These are phyloP conservation scores for Houttuynia cordata DNA, from an alignment of 164 flowering plant genomes.

Conservation along the genomic window DNA sequence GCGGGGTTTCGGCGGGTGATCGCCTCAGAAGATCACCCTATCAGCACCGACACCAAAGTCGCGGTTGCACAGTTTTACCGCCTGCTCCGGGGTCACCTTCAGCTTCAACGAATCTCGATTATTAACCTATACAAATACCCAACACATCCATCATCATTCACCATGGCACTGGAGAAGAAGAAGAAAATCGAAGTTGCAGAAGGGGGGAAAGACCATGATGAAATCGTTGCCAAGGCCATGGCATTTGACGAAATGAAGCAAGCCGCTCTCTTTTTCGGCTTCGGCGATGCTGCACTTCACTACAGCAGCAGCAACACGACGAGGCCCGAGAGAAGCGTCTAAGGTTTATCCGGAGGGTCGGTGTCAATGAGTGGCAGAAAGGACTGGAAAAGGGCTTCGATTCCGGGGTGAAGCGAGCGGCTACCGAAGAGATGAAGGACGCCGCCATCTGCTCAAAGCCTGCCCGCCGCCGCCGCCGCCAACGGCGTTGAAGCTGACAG, in stretches of 20 bases:
- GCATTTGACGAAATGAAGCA: conserved; percentile 81
- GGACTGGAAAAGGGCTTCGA: conserved; percentile 12
- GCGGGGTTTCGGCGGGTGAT: too few relatives aligned
- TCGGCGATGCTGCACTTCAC: neutral
- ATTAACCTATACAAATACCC: conserved; percentile 50
- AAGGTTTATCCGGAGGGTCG: too few relatives aligned
- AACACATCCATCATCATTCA: neutral
- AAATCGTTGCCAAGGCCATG: conserved; percentile 97
- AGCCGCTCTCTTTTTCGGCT: conserved; percentile 24
- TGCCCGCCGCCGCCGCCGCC: too few relatives aligned
- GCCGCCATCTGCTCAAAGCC: too few relatives aligned
- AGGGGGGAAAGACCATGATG: conserved; percentile 52
- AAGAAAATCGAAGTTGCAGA: too few relatives aligned
- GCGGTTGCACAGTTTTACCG: conserved; percentile 80
- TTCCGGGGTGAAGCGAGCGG: conserved; percentile 3
- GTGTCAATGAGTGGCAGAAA: too few relatives aligned
- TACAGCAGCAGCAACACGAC: too few relatives aligned
- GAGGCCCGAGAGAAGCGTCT: too few relatives aligned
- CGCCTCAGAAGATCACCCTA: conserved; percentile 88
- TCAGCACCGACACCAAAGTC: conserved; percentile 94
- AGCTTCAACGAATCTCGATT: conserved; percentile 82
- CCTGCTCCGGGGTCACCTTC: conserved; percentile 69
- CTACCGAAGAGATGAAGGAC: too few relatives aligned
- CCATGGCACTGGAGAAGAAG: too few relatives aligned
- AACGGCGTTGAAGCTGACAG: too few relatives aligned